phyloP scores from a whole-genome alignment of 2,329 filamentous ascomycete genomes.

The Alternaria burnsii region DNA sequence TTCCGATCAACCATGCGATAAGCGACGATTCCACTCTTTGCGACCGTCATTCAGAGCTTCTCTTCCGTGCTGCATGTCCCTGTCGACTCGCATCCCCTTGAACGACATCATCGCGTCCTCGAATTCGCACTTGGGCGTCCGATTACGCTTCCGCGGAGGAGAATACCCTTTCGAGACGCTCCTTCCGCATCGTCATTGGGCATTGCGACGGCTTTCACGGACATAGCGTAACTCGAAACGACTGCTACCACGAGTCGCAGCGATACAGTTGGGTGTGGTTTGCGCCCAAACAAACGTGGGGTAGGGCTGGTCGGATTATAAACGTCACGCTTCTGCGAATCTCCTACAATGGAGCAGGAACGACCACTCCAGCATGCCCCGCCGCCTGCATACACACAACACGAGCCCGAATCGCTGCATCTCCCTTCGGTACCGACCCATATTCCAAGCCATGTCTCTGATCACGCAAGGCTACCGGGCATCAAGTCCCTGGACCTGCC shows the following conservation, averaged over 20 bases:
- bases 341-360: slow-evolving; percentile 41
- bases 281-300: slow-evolving; percentile 18
- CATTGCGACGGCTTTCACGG: slow-evolving; percentile 19
- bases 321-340: slow-evolving; percentile 3
- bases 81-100: slow-evolving; percentile 15
- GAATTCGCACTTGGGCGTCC: slow-evolving; percentile 19
- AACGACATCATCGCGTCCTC: slow-evolving; percentile 23
- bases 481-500: slow-evolving; percentile 56
- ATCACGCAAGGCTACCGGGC: slow-evolving; percentile 52
- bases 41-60: background rate
- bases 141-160: slow-evolving; percentile 23
- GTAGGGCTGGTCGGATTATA: slow-evolving; percentile 10
- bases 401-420: slow-evolving; percentile 52
- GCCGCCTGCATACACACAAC: slow-evolving; percentile 55
- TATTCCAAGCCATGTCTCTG: slow-evolving; percentile 31
- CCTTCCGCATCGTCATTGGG: slow-evolving; percentile 13
- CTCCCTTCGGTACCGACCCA: slow-evolving; percentile 55
- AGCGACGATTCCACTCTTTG: slow-evolving; percentile 6
- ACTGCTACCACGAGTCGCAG: background rate
- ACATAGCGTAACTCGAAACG: slow-evolving; percentile 9
- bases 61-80: slow-evolving; percentile 8
- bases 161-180: slow-evolving; percentile 26
- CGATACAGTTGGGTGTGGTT: background rate
- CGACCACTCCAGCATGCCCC: slow-evolving; percentile 49
- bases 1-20: slow-evolving; percentile 13